Evolutionary conservation across 257 asterid species (phyloP), one percentile per base, ranked within the genome.

Genomic region (Solanum acaule): DNA sequence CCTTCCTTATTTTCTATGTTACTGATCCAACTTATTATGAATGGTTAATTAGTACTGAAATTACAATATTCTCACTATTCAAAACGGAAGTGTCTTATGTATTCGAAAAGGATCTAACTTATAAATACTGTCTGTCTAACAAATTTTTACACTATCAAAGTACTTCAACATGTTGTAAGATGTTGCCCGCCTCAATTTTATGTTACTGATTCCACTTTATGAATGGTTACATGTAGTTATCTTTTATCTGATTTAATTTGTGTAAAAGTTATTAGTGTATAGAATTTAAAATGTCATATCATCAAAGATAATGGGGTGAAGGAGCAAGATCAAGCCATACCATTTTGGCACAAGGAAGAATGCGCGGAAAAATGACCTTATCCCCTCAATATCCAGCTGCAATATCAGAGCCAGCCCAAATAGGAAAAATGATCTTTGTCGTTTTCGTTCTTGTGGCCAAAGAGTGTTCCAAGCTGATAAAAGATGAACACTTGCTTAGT

Each of bases 371-470:
- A 97, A 97, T 59, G 98, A 91, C 71, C 99, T 90, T 89, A 95
- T 95, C 88, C 98, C 98, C 87, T 95, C 98, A 23, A 89, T 93
- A 89, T 97, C 99, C 86, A 96, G 93, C 87, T 97, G 95, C 93
- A 95, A 29, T 90, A 97, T 97, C 67, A 97, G 99, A 10, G 99
- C 99, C 76, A 97, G 87, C 6, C 99, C 99, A n/a, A 97, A 97
- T 14, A 97, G 97, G 92, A 97, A 97, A 89, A 97, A 96, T 2
- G 99, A 95, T 75, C 99, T 92, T 87, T 97, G 99, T 81, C 99
- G 91, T 90, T 97, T 97, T 92, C 98, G 92, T 92, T 97, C 99
- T 88, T 89, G 95, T 2, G 99, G 98, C 99, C 99, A 97, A 46
- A 97, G 99, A 11, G 99, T 92, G 46, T 96, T 94, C 99, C 99